Percentiles rank a stretch among this genome's conserved stretches.
phyloP scores from a whole-genome alignment of 2,329 filamentous ascomycete species.

The Coniochaeta sp. region DNA sequence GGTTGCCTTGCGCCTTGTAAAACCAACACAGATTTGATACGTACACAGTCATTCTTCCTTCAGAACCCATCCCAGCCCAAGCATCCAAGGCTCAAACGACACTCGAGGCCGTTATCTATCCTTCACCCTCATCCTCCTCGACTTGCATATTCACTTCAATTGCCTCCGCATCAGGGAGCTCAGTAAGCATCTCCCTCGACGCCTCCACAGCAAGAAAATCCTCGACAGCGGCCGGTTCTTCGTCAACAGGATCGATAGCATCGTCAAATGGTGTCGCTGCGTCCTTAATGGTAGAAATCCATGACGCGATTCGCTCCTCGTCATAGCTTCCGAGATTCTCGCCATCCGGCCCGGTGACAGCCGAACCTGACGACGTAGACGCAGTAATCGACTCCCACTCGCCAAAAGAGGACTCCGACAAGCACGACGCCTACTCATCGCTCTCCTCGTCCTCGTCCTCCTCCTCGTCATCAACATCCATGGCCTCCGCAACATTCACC shows the following conservation, averaged over 20 bases:
- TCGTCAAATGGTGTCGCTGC: background rate
- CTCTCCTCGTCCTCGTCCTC: slow-evolving; percentile 65
- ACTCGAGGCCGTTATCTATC: background rate
- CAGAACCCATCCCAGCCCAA: background rate
- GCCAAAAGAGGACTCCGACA: slow-evolving; percentile 3
- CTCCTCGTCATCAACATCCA: slow-evolving; percentile 89
- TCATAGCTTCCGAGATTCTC: background rate
- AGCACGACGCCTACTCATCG: slow-evolving; percentile 13
- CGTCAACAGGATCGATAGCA: background rate
- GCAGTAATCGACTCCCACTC: background rate
- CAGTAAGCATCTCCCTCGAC: no score
- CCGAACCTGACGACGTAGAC: background rate
- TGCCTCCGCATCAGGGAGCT: background rate
- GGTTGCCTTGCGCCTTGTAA: slow-evolving; percentile 1
- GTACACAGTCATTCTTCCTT: background rate
- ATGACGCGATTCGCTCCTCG: background rate
- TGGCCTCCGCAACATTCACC: slow-evolving; percentile 79
- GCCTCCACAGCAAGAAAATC: background rate
- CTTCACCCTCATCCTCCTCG: background rate
- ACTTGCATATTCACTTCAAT: background rate
- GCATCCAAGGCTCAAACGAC: background rate
- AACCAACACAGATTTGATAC: background rate
- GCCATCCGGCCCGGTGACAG: background rate
- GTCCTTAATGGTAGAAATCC: background rate
- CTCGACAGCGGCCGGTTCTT: background rate